Evolutionary conservation across 805 yeast genomes (phyloP).

Genomic region (Lipomyces japonicus): DNA sequence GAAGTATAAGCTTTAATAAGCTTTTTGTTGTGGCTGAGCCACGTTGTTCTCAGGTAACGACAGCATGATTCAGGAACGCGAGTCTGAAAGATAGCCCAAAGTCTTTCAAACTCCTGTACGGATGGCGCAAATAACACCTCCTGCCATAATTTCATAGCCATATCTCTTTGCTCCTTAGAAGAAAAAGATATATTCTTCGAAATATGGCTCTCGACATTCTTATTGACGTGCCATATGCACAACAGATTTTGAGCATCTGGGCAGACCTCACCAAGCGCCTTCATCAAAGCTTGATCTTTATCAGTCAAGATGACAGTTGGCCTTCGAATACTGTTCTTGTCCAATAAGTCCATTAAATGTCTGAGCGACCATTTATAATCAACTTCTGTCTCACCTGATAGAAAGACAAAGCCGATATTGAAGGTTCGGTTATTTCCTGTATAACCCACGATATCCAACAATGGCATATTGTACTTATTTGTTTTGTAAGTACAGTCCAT

Average conservation of each 20-base stretch:
- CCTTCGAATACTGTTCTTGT: not conserved
- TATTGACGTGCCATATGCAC: not conserved
- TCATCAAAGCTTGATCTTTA: not conserved
- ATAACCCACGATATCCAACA: slow-evolving; percentile 5
- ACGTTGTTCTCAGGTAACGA: not conserved
- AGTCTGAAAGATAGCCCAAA: not conserved
- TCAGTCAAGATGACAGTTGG: not conserved
- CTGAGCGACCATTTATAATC: not conserved
- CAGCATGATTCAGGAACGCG: not conserved
- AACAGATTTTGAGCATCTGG: not conserved
- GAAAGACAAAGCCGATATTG: not conserved
- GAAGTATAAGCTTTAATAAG: not conserved
- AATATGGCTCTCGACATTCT: not conserved
- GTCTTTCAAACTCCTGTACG: not conserved
- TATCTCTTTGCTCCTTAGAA: not conserved
- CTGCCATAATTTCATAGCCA: not conserved
- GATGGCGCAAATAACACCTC: not conserved
- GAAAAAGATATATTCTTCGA: not conserved
- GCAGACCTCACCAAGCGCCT: not conserved
- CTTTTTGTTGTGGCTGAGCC: not conserved
- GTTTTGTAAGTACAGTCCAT: slow-evolving; percentile 5
- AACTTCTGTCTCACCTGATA: not conserved
- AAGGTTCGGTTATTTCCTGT: not conserved
- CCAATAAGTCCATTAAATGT: not conserved
- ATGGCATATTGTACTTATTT: not conserved